Percentiles rank a stretch among this genome's conserved stretches.
Evolutionary conservation across 768 basidiomycete genomes (phyloP).

Genomic region (Kwoniella botswanensis): DNA sequence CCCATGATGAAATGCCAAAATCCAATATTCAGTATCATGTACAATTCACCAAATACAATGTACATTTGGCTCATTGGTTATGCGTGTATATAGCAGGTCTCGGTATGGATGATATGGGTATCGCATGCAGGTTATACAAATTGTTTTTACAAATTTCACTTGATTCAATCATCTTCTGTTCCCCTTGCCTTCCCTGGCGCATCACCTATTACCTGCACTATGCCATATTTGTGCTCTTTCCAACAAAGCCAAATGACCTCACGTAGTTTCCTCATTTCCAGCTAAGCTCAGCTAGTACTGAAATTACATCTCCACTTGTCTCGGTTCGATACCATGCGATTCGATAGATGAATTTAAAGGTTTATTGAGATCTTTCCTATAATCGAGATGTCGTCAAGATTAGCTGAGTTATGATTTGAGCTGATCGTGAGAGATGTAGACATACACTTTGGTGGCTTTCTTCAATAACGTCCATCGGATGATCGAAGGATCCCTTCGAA

Average conservation of each 20-base stretch:
- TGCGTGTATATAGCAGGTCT: no score
- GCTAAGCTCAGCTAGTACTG: not conserved
- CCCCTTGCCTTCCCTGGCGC: no score
- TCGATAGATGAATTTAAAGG: slow-evolving; percentile 23
- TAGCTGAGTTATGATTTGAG: not conserved
- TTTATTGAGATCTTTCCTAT: slow-evolving; percentile 25
- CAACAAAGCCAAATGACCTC: no score
- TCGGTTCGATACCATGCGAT: slow-evolving; percentile 11
- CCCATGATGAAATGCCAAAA: no score
- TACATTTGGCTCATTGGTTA: no score
- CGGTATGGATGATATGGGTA: slow-evolving; percentile 3
- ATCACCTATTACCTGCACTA: no score
- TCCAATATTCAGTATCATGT: no score
- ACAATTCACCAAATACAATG: no score
- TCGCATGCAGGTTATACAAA: slow-evolving; percentile 29
- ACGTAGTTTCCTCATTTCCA: no score
- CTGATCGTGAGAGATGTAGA: not conserved
- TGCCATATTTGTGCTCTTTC: no score
- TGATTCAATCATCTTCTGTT: not conserved
- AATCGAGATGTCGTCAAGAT: not conserved
- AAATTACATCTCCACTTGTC: not conserved
- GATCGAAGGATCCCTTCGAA: slow-evolving; percentile 47
- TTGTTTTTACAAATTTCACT: not conserved
- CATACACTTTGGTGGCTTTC: slow-evolving; percentile 53
- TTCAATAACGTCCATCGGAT: slow-evolving; percentile 55